These are phyloP conservation scores for Annona cherimola DNA, from an alignment of 164 flowering plant species.

Conservation along the genomic window DNA sequence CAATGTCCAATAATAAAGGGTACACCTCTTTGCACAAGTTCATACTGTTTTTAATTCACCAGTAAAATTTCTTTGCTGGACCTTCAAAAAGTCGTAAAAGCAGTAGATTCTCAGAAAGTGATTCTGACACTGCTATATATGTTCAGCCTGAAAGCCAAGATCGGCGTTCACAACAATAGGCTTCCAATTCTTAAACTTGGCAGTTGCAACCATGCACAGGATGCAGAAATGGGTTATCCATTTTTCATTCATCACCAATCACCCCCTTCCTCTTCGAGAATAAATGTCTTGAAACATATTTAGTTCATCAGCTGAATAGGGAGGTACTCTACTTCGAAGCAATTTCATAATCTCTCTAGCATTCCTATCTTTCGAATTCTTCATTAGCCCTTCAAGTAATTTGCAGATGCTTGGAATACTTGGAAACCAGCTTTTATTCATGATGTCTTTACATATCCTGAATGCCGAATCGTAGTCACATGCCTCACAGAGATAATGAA, in stretches of 20 bases:
- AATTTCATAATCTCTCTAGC: slow-evolving; percentile 39
- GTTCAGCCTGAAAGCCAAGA: not conserved
- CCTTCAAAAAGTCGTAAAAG: not conserved
- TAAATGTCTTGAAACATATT: slow-evolving; percentile 26
- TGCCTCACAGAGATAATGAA: slow-evolving; percentile 62
- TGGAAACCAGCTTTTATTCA: slow-evolving; percentile 54
- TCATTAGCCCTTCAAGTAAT: slow-evolving; percentile 51
- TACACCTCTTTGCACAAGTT: not conserved
- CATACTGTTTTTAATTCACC: not conserved
- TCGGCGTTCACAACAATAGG: not conserved
- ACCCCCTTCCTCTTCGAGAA: slow-evolving; percentile 1
- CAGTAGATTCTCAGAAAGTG: not conserved
- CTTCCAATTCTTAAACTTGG: not conserved
- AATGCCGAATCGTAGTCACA: slow-evolving; percentile 56
- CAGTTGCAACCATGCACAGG: not conserved
- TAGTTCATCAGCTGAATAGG: slow-evolving; percentile 36
- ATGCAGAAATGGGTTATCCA: not conserved
- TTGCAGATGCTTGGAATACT: slow-evolving; percentile 42
- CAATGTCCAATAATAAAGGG: not conserved
- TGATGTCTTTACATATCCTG: slow-evolving; percentile 50
- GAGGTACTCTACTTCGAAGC: slow-evolving; percentile 48
- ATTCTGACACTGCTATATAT: not conserved
- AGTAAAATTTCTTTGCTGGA: not conserved
- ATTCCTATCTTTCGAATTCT: slow-evolving; percentile 25
- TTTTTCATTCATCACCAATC: not conserved